Evolutionary conservation across 1,284 basidiomycete species (phyloP).

Genomic region (Sanghuangporus weigelae): DNA sequence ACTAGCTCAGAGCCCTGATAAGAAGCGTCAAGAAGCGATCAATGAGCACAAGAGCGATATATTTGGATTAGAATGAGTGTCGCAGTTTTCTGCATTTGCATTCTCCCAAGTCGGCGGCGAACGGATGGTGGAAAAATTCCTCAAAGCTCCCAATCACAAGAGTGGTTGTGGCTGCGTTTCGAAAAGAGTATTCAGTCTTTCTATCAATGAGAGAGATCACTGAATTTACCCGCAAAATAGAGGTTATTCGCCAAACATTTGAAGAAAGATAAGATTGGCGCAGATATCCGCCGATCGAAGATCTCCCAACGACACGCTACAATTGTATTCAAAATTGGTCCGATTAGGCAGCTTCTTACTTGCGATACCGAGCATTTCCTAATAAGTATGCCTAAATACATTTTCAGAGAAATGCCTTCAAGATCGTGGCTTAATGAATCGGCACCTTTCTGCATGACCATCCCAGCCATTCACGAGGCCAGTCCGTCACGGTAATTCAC

Average conservation of each 20-base stretch:
- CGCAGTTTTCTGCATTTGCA: neutral
- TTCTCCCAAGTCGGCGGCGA: neutral
- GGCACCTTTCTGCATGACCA: neutral
- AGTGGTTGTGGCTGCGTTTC: neutral
- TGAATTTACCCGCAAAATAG: constrained; percentile 2
- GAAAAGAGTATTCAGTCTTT: neutral
- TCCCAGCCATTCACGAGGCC: neutral
- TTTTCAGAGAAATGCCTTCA: neutral
- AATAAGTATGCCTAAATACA: neutral
- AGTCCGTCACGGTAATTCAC: neutral
- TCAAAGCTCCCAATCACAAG: neutral
- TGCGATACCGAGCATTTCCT: neutral
- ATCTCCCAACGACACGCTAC: neutral
- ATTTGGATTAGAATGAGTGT: neutral
- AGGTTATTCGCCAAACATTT: constrained; percentile 2
- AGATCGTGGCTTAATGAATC: neutral
- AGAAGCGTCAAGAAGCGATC: neutral
- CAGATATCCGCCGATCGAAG: neutral
- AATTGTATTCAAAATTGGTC: neutral
- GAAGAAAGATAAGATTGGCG: neutral
- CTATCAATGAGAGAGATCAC: neutral
- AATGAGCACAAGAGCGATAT: neutral
- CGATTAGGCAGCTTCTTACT: neutral
- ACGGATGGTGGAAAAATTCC: neutral
- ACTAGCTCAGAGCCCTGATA: neutral